A percentile compares a stretch with the other conserved stretches of the same genome.
Evolutionary conservation across 495 filamentous ascomycete species (phyloP).

Genomic region (Talaromyces proteolyticus): DNA sequence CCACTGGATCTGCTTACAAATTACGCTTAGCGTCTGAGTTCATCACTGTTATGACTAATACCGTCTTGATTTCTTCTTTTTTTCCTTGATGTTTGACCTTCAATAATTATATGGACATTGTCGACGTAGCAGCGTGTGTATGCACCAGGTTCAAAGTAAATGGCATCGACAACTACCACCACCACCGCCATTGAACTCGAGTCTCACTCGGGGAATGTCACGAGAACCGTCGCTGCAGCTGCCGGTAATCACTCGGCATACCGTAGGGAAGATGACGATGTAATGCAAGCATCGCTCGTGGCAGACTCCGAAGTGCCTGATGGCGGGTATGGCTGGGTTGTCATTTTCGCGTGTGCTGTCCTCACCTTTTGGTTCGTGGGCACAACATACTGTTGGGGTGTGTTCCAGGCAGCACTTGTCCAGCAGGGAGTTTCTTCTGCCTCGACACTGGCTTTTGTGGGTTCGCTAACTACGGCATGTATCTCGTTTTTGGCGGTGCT

Average conservation of each 20-base stretch:
- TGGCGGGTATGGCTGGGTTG: conserved; percentile 54
- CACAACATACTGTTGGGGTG: conserved; percentile 49
- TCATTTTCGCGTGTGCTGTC: conserved; percentile 44
- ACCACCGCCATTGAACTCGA: conserved; percentile 6
- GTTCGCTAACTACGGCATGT: conserved; percentile 41
- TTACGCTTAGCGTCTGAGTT: neutral
- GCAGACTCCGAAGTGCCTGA: conserved; percentile 48
- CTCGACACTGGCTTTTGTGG: conserved; percentile 50
- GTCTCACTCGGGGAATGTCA: neutral
- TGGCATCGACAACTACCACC: neutral
- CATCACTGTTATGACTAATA: neutral
- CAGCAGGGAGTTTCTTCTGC: conserved; percentile 36
- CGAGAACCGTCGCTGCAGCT: conserved; percentile 2
- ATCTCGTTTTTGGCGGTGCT: conserved; percentile 43
- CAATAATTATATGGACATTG: too few species aligned
- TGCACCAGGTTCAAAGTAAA: neutral
- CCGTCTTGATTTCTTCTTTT: neutral
- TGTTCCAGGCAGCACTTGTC: conserved; percentile 50
- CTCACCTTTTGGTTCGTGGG: conserved; percentile 52
- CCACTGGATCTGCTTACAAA: neutral
- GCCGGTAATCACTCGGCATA: neutral
- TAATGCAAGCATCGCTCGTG: conserved; percentile 41
- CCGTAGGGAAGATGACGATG: conserved; percentile 20
- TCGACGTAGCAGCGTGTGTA: too few species aligned
- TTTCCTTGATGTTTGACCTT: neutral